Conservation (phyloP, 495 filamentous ascomycete species). For the Penicillium robsamsonii region DNA sequence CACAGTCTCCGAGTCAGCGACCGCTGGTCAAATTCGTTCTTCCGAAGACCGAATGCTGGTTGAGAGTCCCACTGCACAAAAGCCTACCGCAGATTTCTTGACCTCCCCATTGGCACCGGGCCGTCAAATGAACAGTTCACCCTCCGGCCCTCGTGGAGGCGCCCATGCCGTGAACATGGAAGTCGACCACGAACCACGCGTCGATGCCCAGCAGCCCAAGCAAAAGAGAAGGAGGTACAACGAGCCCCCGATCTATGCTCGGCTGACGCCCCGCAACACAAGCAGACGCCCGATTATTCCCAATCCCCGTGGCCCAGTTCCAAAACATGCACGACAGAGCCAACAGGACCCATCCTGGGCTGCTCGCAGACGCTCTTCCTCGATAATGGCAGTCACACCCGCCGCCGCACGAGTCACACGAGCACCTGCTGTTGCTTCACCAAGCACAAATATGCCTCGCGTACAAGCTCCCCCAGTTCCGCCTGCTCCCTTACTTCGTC, state of each 20-base stretch:
- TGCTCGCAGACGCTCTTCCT: slow-evolving; percentile 26
- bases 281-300: slow-evolving; percentile 40
- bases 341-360: slow-evolving; percentile 27
- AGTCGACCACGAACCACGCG: slow-evolving; percentile 22
- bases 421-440: slow-evolving; percentile 17
- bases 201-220: slow-evolving; percentile 32
- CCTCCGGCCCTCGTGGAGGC: slow-evolving; percentile 17
- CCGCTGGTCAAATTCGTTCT: slow-evolving; percentile 14
- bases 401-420: slow-evolving; percentile 22
- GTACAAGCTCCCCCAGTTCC: slow-evolving; percentile 4
- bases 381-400: slow-evolving; percentile 22
- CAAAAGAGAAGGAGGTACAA: slow-evolving; percentile 42
- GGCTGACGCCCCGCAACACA: slow-evolving; percentile 35
- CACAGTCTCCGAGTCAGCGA: slow-evolving; percentile 16
- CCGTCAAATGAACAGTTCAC: slow-evolving; percentile 35
- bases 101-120: slow-evolving; percentile 20
- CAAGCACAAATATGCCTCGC: slow-evolving; percentile 14
- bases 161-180: slow-evolving; percentile 29
- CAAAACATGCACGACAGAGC: slow-evolving; percentile 32
- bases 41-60: slow-evolving; percentile 32
- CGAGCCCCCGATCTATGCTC: slow-evolving; percentile 49
- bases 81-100: slow-evolving; percentile 13
- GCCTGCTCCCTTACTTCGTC: slow-evolving; percentile 13
- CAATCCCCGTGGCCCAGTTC: slow-evolving; percentile 34
- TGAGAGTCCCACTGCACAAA: slow-evolving; percentile 28